A percentile compares a stretch with the other conserved stretches of the same genome.
Conservation (phyloP, 345 rosid species). For the Boechera retrofracta region DNA sequence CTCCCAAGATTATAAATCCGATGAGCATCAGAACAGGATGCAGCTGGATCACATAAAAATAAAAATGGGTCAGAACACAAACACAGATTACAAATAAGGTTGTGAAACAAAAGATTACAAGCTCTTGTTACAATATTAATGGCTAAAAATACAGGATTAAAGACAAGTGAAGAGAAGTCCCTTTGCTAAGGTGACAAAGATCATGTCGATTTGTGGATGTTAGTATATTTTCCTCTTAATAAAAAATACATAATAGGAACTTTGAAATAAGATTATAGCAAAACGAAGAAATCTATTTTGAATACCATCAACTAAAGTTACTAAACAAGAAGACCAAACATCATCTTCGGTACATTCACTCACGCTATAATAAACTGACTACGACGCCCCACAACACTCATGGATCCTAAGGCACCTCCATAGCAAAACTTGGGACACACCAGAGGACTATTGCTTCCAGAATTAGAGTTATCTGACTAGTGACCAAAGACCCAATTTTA, state of each 20-base stretch:
- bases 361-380: not conserved
- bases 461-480: not conserved
- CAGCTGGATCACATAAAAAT: conserved; percentile 51
- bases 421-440: not conserved
- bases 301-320: not conserved
- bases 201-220: not conserved
- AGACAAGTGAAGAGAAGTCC: not conserved
- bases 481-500: not conserved
- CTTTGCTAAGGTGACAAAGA: not conserved
- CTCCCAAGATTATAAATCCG: conserved; percentile 86
- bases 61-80: conserved; percentile 10
- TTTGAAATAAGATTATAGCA: not conserved
- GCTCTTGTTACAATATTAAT: not conserved
- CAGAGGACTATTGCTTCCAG: not conserved
- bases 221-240: not conserved
- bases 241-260: not conserved
- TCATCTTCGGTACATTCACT: conserved; percentile 2
- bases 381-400: not conserved
- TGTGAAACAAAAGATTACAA: not conserved
- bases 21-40: conserved; percentile 95
- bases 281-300: not conserved
- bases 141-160: not conserved
- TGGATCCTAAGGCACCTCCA: not conserved
- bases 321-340: not conserved
- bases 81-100: conserved; percentile 1